A percentile compares a stretch with the other conserved stretches of the same genome.
phyloP scores from a whole-genome alignment of 371 early-diverging fungal species.

The Saksenaea vasiformis region DNA sequence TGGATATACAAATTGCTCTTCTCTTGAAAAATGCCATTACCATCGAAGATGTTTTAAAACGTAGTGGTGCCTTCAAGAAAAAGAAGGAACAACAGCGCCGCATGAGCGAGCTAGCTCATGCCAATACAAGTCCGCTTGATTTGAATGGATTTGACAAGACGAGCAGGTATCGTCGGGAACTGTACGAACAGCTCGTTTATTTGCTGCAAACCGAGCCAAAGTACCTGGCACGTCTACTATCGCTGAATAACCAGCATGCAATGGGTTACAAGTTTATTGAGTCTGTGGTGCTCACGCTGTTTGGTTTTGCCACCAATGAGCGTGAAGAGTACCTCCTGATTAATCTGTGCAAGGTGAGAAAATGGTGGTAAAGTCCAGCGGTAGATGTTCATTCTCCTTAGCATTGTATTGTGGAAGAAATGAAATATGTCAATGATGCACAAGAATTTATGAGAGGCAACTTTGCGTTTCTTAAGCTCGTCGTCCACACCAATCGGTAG shows the following conservation, averaged over 20 bases:
- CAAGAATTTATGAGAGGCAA: constrained; percentile 94
- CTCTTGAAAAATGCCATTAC: constrained; percentile 96
- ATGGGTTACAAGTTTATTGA: constrained; percentile 75
- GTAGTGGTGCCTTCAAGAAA: constrained; percentile 57
- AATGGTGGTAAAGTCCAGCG: constrained; percentile 53
- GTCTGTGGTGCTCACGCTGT: constrained; percentile 88
- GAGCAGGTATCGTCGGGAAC: constrained; percentile 69
- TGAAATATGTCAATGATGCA: constrained; percentile 77
- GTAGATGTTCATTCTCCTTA: constrained; percentile 16
- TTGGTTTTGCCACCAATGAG: constrained; percentile 93
- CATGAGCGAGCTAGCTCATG: constrained; percentile 38
- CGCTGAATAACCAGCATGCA: constrained; percentile 65
- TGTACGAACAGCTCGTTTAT: constrained; percentile 94
- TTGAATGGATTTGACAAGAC: constrained; percentile 84
- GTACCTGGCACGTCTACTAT: constrained; percentile 87
- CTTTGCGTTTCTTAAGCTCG: constrained; percentile 94
- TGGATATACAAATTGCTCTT: constrained; percentile 97
- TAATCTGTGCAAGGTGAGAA: constrained; percentile 81
- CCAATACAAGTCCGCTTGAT: constrained; percentile 36
- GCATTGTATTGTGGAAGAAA: constrained; percentile 87
- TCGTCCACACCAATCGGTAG: constrained; percentile 85
- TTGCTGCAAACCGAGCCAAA: constrained; percentile 94
- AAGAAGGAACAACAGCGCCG: constrained; percentile 46
- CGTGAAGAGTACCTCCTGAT: constrained; percentile 97
- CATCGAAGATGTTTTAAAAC: constrained; percentile 87